These are phyloP conservation scores for Haberlea rhodopensis DNA, from an alignment of 257 asterid genomes.

Conservation along the genomic window DNA sequence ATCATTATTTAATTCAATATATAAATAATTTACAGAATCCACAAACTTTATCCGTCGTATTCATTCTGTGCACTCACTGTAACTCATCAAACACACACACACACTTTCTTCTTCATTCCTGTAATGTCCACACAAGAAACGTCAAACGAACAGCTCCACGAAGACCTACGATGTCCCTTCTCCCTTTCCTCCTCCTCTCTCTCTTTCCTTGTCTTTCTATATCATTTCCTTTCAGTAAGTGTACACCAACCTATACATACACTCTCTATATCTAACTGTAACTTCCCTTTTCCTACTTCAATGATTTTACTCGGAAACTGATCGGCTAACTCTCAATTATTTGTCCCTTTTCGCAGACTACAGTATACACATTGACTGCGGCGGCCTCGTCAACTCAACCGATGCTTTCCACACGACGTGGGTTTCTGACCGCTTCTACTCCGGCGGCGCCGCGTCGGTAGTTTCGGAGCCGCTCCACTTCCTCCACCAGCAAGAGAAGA, in stretches of 20 bases:
- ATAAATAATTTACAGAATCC: too few relatives aligned
- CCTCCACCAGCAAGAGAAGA: conserved; percentile 74
- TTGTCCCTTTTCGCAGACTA: conserved; percentile 39
- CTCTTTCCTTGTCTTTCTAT: background rate
- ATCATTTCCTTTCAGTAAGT: background rate
- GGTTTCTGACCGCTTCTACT: conserved; percentile 82
- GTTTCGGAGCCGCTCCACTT: conserved; percentile 90
- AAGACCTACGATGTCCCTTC: background rate
- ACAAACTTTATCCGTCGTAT: too few relatives aligned
- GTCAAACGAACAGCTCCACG: background rate
- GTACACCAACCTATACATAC: background rate
- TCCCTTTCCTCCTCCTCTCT: background rate
- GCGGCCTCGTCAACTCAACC: conserved; percentile 60
- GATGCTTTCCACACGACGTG: conserved; percentile 67
- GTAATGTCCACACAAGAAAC: background rate
- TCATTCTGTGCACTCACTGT: background rate
- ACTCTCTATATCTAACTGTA: too few relatives aligned
- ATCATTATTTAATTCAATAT: too few relatives aligned
- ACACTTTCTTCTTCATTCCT: background rate
- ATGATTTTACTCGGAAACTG: background rate
- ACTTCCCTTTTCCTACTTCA: too few relatives aligned
- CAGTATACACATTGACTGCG: conserved; percentile 75
- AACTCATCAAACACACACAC: background rate
- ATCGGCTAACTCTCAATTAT: background rate
- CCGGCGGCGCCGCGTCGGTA: conserved; percentile 66